Evolutionary conservation across 2,329 filamentous ascomycete genomes (phyloP), one percentile per base, ranked within the genome.

Genomic region (Gaeumannomyces sp.): DNA sequence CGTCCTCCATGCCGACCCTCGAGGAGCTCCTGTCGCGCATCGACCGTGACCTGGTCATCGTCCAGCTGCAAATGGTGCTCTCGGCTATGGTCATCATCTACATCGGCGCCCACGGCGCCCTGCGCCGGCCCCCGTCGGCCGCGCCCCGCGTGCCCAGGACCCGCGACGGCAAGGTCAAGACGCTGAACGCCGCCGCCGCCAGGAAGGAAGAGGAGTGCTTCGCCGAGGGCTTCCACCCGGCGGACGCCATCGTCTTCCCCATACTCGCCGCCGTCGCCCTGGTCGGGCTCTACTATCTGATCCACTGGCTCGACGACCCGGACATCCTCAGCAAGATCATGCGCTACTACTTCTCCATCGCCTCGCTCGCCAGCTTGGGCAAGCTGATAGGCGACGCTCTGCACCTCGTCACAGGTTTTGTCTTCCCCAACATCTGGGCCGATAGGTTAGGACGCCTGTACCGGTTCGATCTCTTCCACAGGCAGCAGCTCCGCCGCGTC

Each of bases 301-400:
- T 98, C 73, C 92, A 96, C 74, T 95, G 89, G 84, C 85, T 97
- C 64, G 82, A 94, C 69, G 91, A 97, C 71, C 89, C 93, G 0
- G 82, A 87, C 14, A 79, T 96, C 28, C 78, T 98, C 71, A 97
- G 94, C 79, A 91, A 89, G 76, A 84, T 96, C 56, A 79, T 98
- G 28, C 89, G 91, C 56, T 87, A 84, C 72, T 97, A 98, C 79
- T 93, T 97, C 77, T 91, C 90, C 3, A 76, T 86, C 65, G 87
- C 94, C 73, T 92, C 91, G 0, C 76, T 96, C n/a, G 88, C 90
- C 67, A 92, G 91, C 67, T 82, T 95, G 22, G 82, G 87, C 11
- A 88, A 87, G 59, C 82, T 97, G 29, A 77, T 93, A 60, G 88
- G 87, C n/a, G 93, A 97, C 72, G 75, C 78, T 0, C 77, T 95